Evolutionary conservation across 169 alveolate genomes (phyloP).

Genomic region (Plasmodium ovale): DNA sequence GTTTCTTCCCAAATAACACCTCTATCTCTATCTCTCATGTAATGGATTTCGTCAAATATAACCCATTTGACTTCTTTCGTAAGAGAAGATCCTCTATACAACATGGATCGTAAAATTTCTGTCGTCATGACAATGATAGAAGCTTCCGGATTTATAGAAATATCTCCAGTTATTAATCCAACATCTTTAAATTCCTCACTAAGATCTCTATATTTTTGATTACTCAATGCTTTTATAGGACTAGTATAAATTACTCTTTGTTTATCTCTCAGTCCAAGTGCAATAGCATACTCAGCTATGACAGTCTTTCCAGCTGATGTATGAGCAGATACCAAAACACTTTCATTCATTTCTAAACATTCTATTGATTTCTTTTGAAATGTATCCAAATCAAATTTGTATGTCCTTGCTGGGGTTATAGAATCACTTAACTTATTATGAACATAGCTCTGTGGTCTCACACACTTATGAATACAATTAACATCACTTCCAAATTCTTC

Average conservation of each 20-base stretch:
- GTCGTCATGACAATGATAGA: slow-evolving; percentile 99
- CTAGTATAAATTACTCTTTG: slow-evolving; percentile 98
- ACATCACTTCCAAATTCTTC: slow-evolving; percentile 73
- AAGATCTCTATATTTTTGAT: slow-evolving; percentile 98
- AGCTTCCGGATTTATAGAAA: slow-evolving; percentile 97
- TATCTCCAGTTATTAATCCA: slow-evolving; percentile 99
- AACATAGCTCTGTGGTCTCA: slow-evolving; percentile 66
- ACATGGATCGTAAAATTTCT: slow-evolving; percentile 97
- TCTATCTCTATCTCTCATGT: slow-evolving; percentile 99
- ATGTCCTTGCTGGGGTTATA: slow-evolving; percentile 90
- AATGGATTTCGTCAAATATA: slow-evolving; percentile 98
- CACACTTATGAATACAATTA: slow-evolving; percentile 75
- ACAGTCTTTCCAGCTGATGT: slow-evolving; percentile 99
- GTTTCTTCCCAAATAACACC: slow-evolving; percentile 99
- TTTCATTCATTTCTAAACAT: slow-evolving; percentile 95
- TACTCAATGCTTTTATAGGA: slow-evolving; percentile 99
- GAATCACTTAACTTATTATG: slow-evolving; percentile 60
- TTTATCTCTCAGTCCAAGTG: slow-evolving; percentile 96
- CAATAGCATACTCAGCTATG: slow-evolving; percentile 99
- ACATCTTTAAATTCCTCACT: slow-evolving; percentile 97
- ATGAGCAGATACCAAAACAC: slow-evolving; percentile 99
- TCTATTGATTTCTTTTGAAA: slow-evolving; percentile 96
- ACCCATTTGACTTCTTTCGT: slow-evolving; percentile 93
- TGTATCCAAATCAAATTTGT: slow-evolving; percentile 95
- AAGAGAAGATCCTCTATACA: slow-evolving; percentile 98